Evolutionary conservation across 495 filamentous ascomycete species (phyloP).

Genomic region (Corynascus novoguineensis): DNA sequence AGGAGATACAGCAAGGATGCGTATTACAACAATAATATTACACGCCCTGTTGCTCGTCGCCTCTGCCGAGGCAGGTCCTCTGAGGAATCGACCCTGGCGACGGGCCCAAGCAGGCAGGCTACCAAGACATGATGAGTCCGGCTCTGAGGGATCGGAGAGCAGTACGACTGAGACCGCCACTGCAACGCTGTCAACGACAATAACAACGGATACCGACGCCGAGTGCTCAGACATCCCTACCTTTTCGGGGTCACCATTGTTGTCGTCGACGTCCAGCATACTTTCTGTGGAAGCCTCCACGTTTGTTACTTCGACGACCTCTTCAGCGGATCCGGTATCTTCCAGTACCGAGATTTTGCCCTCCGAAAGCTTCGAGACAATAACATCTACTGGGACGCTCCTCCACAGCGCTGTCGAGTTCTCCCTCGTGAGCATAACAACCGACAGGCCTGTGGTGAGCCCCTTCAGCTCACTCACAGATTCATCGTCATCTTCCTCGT

Average conservation of each 20-base stretch:
- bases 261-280: background rate
- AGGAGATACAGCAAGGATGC: constrained; percentile 20
- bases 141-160: background rate
- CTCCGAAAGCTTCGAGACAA: background rate
- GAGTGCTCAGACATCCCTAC: background rate
- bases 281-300: background rate
- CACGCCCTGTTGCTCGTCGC: constrained; percentile 12
- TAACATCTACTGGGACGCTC: background rate
- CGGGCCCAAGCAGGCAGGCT: constrained; percentile 1
- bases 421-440: background rate
- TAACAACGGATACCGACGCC: background rate
- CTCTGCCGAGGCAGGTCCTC: constrained; percentile 27
- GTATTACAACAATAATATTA: constrained; percentile 13
- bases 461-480: background rate
- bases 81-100: constrained; percentile 5
- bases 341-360: background rate
- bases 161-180: background rate
- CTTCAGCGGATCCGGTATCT: background rate
- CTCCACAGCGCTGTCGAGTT: constrained; percentile 1
- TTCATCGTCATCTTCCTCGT: background rate
- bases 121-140: constrained; percentile 3
- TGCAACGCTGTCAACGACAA: background rate
- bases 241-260: background rate
- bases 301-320: background rate
- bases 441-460: background rate